Conservation (phyloP, 2,329 filamentous ascomycete species). For the Rhinocladiella mackenziei region DNA sequence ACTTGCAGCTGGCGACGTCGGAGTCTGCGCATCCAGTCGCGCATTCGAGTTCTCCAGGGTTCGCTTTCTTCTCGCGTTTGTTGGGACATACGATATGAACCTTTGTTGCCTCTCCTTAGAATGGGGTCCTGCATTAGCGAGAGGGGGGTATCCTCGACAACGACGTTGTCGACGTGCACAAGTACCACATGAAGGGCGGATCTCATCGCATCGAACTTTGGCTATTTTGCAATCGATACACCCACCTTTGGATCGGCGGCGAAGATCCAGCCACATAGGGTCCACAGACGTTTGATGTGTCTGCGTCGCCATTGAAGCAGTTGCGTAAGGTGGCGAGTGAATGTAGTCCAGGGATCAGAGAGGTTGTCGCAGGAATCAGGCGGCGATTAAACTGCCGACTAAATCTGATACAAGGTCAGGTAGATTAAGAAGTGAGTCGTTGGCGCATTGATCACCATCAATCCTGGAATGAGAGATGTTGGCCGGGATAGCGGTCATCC, state of each 20-base stretch:
- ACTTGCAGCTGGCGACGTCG: neutral
- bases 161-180: constrained; percentile 24
- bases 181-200: constrained; percentile 32
- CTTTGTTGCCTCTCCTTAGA: neutral
- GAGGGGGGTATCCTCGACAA: constrained; percentile 1
- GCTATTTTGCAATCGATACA: constrained; percentile 22
- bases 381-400: too few relatives aligned
- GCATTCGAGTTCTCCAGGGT: neutral
- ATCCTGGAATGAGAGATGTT: too few relatives aligned
- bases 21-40: neutral
- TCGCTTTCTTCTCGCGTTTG: neutral
- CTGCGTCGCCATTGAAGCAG: too few relatives aligned
- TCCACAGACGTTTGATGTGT: too few relatives aligned
- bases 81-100: neutral
- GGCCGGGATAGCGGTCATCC: too few relatives aligned
- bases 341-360: too few relatives aligned
- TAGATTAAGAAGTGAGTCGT: too few relatives aligned
- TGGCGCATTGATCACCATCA: too few relatives aligned
- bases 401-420: too few relatives aligned
- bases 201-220: constrained; percentile 22
- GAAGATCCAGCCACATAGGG: too few relatives aligned
- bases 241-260: constrained; percentile 15
- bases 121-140: neutral
- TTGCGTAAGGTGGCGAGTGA: too few relatives aligned
- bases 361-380: too few relatives aligned